Base-by-base conservation (phyloP, 148 eudicot genomes). In the Vaccinium darrowii region DNA sequence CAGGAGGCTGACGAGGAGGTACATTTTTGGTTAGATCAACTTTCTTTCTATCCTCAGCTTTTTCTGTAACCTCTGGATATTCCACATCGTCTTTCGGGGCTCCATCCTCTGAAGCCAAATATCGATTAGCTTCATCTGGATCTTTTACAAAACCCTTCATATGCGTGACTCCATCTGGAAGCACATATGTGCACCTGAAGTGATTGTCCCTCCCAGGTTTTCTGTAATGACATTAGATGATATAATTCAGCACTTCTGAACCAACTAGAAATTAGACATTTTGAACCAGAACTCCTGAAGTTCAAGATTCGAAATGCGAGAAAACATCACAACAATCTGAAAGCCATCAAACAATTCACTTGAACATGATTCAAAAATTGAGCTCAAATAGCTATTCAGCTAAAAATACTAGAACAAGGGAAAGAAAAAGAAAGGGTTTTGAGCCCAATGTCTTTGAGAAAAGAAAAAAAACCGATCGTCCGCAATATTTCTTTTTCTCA, bases 161-260 rank as follows among this genome's bases (percentile, higher is more conserved):
- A 86, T 94, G 90, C 18, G 91, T 90, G 33, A 97, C 81, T 43
- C 99, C 99, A 90, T 97, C 99, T 78, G 99, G 98, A 78, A 97
- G 98, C 54, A 94, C 98, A 84, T 94, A 97, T 67, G 98, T 93
- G 88, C 93, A 91, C 89, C 89, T 94, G 72, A 97, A 91, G 53
- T 90, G 81, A 85, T 95, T 97, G 78, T 94, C 96, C 84, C 83
- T 91, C 36, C 98, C 98, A 85, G 89, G 80, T 86, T 86, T 93
- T 94, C 99, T 97, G 91, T 30, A 58, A 71, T 36, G 60, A 74
- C 5, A 80, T 77, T 53, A 63, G 57, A 82, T 8, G 33, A 11
- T 15, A 36, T 21, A 65, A 57, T 69, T 78, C 23, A 18, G 30
- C 19, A 76, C 56, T 8, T 50, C 80, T 13, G 9, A 76, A 50